phyloP scores from a whole-genome alignment of 495 filamentous ascomycete genomes.

The Parathielavia hyrcaniae region DNA sequence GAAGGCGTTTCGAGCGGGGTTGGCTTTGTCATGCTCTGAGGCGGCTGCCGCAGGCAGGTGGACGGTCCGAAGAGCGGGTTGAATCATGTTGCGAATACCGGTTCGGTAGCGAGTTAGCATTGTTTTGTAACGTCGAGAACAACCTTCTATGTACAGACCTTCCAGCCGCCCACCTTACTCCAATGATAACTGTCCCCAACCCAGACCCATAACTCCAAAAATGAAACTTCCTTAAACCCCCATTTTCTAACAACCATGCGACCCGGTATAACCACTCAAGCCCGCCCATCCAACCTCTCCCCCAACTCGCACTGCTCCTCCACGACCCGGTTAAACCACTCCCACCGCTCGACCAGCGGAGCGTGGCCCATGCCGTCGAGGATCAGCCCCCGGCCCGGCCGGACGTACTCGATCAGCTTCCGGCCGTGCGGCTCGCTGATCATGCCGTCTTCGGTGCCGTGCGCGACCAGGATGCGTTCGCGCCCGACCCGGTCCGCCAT shows the following conservation, averaged over 20 bases:
- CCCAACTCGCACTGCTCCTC: slow-evolving; percentile 43
- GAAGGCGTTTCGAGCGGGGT: slow-evolving; percentile 72
- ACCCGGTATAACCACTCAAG: slow-evolving; percentile 4
- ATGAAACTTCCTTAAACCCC: neutral
- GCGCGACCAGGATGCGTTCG: slow-evolving; percentile 65
- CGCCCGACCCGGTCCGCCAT: slow-evolving; percentile 62
- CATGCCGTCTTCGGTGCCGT: slow-evolving; percentile 69
- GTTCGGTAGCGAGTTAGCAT: too few relatives aligned
- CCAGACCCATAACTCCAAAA: neutral
- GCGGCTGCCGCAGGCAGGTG: neutral
- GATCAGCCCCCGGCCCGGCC: slow-evolving; percentile 45
- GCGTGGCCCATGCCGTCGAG: slow-evolving; percentile 66
- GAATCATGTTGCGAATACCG: too few relatives aligned
- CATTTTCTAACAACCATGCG: neutral
- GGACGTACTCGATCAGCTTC: slow-evolving; percentile 49
- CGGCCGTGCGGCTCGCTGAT: slow-evolving; percentile 60
- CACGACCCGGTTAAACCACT: slow-evolving; percentile 54
- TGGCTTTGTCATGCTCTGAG: slow-evolving; percentile 76
- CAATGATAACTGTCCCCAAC: neutral
- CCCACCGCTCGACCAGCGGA: slow-evolving; percentile 55
- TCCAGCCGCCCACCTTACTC: neutral
- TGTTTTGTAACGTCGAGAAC: too few relatives aligned
- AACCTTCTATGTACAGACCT: neutral
- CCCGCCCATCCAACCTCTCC: slow-evolving; percentile 33
- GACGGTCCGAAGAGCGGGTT: neutral